Percentiles rank a stretch among this genome's conserved stretches.
phyloP scores from a whole-genome alignment of 352 stramenopile species.

The Phytophthora palmivora region DNA sequence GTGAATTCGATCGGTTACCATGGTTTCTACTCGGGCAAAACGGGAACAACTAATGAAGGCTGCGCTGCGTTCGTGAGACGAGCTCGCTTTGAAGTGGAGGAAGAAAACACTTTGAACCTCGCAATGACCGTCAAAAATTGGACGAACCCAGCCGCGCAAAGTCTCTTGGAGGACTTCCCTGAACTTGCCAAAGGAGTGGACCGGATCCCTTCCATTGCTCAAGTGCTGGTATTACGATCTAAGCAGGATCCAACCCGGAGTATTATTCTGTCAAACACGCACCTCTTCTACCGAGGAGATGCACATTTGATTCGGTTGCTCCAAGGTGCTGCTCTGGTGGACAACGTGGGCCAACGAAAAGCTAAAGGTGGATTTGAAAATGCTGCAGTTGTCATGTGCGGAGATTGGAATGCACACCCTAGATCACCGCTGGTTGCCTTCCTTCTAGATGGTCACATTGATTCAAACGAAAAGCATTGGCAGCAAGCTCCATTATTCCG shows the following conservation, averaged over 20 bases:
- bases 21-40: slow-evolving; percentile 70
- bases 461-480: slow-evolving; percentile 63
- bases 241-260: slow-evolving; percentile 21
- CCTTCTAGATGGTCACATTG: slow-evolving; percentile 54
- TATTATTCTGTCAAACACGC: slow-evolving; percentile 73
- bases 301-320: slow-evolving; percentile 72
- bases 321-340: slow-evolving; percentile 55
- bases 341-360: slow-evolving; percentile 42
- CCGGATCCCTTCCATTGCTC: slow-evolving; percentile 70
- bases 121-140: slow-evolving; percentile 40
- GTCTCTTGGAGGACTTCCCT: slow-evolving; percentile 58
- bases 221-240: slow-evolving; percentile 59
- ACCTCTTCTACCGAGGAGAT: slow-evolving; percentile 81
- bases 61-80: slow-evolving; percentile 64
- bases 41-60: slow-evolving; percentile 71
- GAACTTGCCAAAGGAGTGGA: slow-evolving; percentile 59
- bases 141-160: slow-evolving; percentile 38
- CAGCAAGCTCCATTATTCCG: slow-evolving; percentile 53
- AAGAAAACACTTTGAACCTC: slow-evolving; percentile 58
- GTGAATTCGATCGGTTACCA: slow-evolving; percentile 56
- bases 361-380: slow-evolving; percentile 24
- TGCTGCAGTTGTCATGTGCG: slow-evolving; percentile 62
- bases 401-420: slow-evolving; percentile 75
- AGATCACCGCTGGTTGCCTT: slow-evolving; percentile 53
- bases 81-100: slow-evolving; percentile 50